Conservation (phyloP, 768 basidiomycete species). For the Boletus rubropictus region DNA sequence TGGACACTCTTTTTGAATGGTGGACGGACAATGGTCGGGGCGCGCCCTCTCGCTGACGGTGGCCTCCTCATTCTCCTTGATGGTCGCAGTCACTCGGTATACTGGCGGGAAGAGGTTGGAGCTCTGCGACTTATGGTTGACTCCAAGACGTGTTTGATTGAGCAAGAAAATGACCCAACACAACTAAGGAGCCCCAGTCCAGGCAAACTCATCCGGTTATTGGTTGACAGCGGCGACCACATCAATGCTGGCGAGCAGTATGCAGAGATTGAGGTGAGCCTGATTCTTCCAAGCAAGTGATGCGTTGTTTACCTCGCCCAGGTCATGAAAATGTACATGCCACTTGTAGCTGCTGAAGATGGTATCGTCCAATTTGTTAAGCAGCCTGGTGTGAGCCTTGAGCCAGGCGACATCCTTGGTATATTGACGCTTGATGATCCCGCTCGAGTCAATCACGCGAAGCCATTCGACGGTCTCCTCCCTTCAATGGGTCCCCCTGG, state of each 20-base stretch:
- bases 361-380: conserved; percentile 94
- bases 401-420: conserved; percentile 96
- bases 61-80: conserved; percentile 88
- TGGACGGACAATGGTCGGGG: conserved; percentile 86
- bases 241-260: conserved; percentile 95
- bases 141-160: conserved; percentile 95
- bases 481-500: conserved; percentile 82
- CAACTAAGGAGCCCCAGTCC: conserved; percentile 94
- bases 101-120: conserved; percentile 98
- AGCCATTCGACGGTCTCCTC: conserved; percentile 93
- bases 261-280: conserved; percentile 89
- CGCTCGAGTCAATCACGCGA: conserved; percentile 93
- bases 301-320: conserved; percentile 22
- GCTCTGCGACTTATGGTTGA: conserved; percentile 90
- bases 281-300: background rate
- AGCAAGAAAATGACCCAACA: conserved; percentile 99
- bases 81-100: conserved; percentile 93
- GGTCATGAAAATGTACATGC: conserved; percentile 99
- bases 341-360: conserved; percentile 88
- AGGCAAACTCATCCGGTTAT: conserved; percentile 90
- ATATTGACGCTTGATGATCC: conserved; percentile 96
- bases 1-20: conserved; percentile 98
- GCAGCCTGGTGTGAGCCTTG: conserved; percentile 94
- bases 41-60: conserved; percentile 89
- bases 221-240: conserved; percentile 96